Conservation (phyloP, 768 basidiomycete genomes). For the Cantharellus cinnabarinus region DNA sequence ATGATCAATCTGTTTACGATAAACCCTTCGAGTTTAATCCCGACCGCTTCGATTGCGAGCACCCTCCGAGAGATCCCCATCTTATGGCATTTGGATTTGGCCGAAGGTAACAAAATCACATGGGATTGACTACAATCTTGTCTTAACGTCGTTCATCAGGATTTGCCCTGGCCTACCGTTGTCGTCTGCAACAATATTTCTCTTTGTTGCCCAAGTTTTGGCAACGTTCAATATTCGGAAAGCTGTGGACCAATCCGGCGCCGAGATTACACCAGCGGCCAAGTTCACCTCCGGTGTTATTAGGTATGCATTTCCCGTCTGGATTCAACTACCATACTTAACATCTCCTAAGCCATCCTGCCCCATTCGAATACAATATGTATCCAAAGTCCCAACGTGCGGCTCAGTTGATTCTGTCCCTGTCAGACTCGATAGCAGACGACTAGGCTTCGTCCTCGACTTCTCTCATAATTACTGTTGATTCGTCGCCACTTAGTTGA, state of each 20-base stretch:
- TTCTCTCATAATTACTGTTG: too few relatives aligned
- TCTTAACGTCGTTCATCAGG: background rate
- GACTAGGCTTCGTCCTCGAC: too few relatives aligned
- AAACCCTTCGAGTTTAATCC: conserved; percentile 3
- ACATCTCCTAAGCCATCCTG: background rate
- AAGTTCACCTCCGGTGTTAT: background rate
- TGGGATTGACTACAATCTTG: background rate
- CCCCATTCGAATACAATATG: background rate
- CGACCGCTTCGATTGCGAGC: conserved; percentile 1
- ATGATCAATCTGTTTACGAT: background rate
- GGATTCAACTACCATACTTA: background rate
- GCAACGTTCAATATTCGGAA: background rate
- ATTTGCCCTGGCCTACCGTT: background rate
- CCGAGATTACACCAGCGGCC: background rate
- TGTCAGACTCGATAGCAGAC: too few relatives aligned
- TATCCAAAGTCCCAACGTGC: background rate
- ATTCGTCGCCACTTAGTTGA: too few relatives aligned
- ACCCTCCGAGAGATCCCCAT: background rate
- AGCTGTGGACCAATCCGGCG: background rate
- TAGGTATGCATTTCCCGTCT: background rate
- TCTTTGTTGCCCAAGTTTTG: background rate
- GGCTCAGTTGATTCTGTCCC: background rate
- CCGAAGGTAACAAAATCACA: background rate
- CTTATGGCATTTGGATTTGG: background rate
- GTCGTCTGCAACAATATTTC: background rate